Evolutionary conservation across 768 basidiomycete species (phyloP), one percentile per base, ranked within the genome.

Genomic region (Chalciporus chontae): DNA sequence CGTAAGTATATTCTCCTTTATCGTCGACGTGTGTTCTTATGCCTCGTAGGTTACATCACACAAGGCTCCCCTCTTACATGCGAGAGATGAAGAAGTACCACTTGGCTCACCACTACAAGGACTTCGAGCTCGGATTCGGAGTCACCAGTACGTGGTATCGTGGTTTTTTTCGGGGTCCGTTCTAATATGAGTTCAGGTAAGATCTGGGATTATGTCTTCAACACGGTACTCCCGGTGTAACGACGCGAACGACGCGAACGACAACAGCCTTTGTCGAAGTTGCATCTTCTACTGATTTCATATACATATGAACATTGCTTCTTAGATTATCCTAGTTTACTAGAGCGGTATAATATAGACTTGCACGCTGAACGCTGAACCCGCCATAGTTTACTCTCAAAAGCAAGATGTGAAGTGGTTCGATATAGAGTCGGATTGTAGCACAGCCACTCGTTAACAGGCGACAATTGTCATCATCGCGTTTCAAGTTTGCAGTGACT

Each of bases 51-150:
- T 75, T 94, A 49, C 94, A 95, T 65, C 93, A 96, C 71, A 86
- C 89, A 3, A 82, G 75, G 57, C 80, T 95, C 19, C 92, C 93
- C 3, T 73, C 83, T 31, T 96, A 97, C 71, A 67, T 98, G 71
- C 78, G 77, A 50, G 87, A 93, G 65, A 87, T 90, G 88, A 99
- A 99, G 77, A 90, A 90, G 65, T 98, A 97, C 64, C 96, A 99
- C 61, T 80, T 99, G 55, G 94, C 92, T 7, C 94, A 97, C 64
- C 95, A 97, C 68, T 96, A 95, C 76, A 96, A 96, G 72, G 95
- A 96, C 74, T 95, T 92, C 66, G 93, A 96, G 64, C 86, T 98
- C 39, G 94, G 94, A 15, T 98, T 94, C 64, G 94, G 95, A 27
- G 94, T 98, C 10, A 97, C 94, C 7, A 93, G 90, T 88, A 60